Conservation (phyloP, 345 rosid genomes). For the Aurinia saxatilis region DNA sequence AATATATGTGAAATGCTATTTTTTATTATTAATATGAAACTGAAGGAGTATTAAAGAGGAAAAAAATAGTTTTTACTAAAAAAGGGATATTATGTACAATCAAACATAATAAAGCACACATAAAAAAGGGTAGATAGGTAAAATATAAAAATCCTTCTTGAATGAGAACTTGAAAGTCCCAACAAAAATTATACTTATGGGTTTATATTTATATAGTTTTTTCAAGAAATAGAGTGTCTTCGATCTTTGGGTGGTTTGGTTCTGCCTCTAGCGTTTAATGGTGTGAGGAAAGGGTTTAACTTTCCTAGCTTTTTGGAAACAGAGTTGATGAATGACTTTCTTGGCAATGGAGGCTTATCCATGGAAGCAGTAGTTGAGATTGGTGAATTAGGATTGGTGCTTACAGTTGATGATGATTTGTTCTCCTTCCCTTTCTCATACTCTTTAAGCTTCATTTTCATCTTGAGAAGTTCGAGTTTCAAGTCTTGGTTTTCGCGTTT, state of each 20-base stretch:
- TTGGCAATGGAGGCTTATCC: constrained; percentile 74
- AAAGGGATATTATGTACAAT: not conserved
- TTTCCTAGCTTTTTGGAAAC: constrained; percentile 73
- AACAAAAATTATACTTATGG: constrained; percentile 5
- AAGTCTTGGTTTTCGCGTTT: constrained; percentile 75
- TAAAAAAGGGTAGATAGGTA: not conserved
- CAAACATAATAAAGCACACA: not conserved
- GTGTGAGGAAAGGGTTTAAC: constrained; percentile 56
- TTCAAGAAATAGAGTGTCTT: constrained; percentile 85
- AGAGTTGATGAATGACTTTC: constrained; percentile 69
- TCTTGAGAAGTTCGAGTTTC: constrained; percentile 63
- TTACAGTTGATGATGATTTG: not conserved
- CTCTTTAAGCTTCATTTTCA: constrained; percentile 87
- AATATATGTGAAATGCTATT: too few species aligned
- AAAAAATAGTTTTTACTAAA: too few species aligned
- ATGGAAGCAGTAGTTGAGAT: constrained; percentile 32
- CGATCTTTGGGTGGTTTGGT: constrained; percentile 64
- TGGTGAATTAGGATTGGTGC: constrained; percentile 17
- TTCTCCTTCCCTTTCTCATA: constrained; percentile 48
- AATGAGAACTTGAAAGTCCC: constrained; percentile 11
- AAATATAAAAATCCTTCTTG: not conserved
- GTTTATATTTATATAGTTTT: not conserved
- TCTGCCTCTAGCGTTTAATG: constrained; percentile 40
- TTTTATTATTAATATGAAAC: too few species aligned
- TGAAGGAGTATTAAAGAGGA: too few species aligned